Evolutionary conservation across 345 rosid genomes (phyloP).

Genomic region (Populus nigra): DNA sequence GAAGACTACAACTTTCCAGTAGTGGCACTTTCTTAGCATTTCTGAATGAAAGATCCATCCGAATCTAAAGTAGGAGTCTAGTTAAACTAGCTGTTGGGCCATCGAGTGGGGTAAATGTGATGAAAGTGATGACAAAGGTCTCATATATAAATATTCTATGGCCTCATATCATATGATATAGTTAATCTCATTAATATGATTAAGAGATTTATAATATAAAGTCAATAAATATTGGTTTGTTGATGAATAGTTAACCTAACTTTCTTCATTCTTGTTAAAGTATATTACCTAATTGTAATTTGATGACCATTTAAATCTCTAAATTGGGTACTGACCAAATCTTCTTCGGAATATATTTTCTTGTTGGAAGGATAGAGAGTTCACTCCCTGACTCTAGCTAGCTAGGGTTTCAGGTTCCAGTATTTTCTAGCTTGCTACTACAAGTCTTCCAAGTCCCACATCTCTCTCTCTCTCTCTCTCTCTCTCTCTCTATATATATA

Average conservation of each 20-base stretch:
- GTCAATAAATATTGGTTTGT: conserved; percentile 10
- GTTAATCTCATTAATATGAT: not conserved
- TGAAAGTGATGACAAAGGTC: not conserved
- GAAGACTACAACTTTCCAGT: conserved; percentile 13
- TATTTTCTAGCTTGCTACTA: conserved; percentile 2
- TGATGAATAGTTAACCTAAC: conserved; percentile 11
- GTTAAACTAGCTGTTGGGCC: not conserved
- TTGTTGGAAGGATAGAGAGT: conserved; percentile 12
- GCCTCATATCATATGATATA: not conserved
- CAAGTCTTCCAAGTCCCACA: not conserved
- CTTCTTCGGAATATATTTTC: conserved; percentile 12
- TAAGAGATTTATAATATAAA: not conserved
- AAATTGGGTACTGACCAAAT: conserved; percentile 27
- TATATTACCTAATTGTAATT: conserved; percentile 22
- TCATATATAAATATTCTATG: not conserved
- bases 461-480: not conserved
- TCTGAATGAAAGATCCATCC: not conserved
- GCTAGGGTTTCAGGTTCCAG: conserved; percentile 20
- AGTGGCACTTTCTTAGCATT: not conserved
- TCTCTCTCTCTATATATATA: not conserved
- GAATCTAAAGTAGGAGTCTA: not conserved
- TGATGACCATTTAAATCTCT: conserved; percentile 20
- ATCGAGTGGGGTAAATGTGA: not conserved
- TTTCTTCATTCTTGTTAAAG: conserved; percentile 13
- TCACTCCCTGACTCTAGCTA: conserved; percentile 15